These are phyloP conservation scores for Ustilago tritici DNA, from an alignment of 1,284 basidiomycete species.

Conservation along the genomic window DNA sequence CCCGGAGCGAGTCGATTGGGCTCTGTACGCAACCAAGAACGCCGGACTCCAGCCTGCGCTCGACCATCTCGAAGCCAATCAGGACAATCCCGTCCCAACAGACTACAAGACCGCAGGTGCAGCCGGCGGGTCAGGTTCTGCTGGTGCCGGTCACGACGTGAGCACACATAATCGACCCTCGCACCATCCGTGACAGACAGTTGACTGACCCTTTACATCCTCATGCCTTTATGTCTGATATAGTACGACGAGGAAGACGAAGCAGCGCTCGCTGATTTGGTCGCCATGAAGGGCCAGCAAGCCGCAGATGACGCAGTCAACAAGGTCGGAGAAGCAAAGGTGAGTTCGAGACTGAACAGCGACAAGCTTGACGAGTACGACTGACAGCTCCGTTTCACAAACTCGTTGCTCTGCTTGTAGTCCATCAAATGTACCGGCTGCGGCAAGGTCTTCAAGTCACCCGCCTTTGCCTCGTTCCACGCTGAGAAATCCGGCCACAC, in stretches of 20 bases:
- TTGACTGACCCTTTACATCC: background rate
- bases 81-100: conserved; percentile 58
- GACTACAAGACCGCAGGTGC: conserved; percentile 47
- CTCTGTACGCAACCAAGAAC: conserved; percentile 58
- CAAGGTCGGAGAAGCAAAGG: conserved; percentile 55
- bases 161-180: background rate
- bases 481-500: conserved; percentile 93
- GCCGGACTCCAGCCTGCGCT: conserved; percentile 63
- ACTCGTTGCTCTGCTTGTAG: conserved; percentile 11
- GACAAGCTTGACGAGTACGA: background rate
- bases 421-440: conserved; percentile 67
- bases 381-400: too few relatives aligned
- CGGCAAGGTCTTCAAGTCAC: conserved; percentile 75
- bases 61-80: conserved; percentile 67
- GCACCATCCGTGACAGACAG: background rate
- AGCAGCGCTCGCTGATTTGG: conserved; percentile 55
- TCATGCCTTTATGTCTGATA: background rate
- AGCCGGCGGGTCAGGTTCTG: conserved; percentile 17
- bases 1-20: conserved; percentile 66
- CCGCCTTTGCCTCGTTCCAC: conserved; percentile 90
- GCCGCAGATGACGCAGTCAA: conserved; percentile 53
- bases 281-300: conserved; percentile 54
- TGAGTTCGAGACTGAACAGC: conserved; percentile 12
- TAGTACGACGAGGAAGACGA: conserved; percentile 63
- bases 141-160: conserved; percentile 35